phyloP scores from a whole-genome alignment of 139 green algal species.

The Monoraphidium neglectum region DNA sequence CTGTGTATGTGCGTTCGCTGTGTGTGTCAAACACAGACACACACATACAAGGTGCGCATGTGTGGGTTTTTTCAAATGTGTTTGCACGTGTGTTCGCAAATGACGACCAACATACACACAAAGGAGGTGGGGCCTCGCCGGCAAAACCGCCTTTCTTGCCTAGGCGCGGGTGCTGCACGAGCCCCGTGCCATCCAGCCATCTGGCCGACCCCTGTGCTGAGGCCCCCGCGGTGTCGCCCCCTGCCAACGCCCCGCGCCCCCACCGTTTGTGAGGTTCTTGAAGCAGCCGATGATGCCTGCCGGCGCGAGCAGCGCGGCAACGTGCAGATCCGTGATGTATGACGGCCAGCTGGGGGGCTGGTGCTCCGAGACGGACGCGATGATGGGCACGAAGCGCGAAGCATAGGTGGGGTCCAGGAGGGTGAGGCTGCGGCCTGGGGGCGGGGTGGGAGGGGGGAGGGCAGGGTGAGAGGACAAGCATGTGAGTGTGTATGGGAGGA shows the following conservation, averaged over 20 bases:
- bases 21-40: too few relatives aligned
- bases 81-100: too few relatives aligned
- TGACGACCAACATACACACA: too few relatives aligned
- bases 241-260: not conserved
- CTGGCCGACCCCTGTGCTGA: too few relatives aligned
- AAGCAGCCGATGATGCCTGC: slow-evolving; percentile 84
- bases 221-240: too few relatives aligned
- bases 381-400: slow-evolving; percentile 97
- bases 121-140: too few relatives aligned
- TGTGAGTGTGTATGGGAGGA: not conserved
- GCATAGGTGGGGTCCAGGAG: slow-evolving; percentile 97
- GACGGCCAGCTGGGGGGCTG: slow-evolving; percentile 89
- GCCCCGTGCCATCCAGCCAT: too few relatives aligned
- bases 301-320: slow-evolving; percentile 46
- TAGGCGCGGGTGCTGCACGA: too few relatives aligned
- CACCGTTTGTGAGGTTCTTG: slow-evolving; percentile 75
- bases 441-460: not conserved
- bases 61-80: too few relatives aligned
- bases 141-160: too few relatives aligned
- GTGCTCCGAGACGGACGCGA: slow-evolving; percentile 92
- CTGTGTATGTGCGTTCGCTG: too few relatives aligned
- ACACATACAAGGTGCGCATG: too few relatives aligned
- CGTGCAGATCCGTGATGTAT: slow-evolving; percentile 87
- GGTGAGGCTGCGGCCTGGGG: slow-evolving; percentile 77
- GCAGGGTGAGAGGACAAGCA: not conserved